Conservation (phyloP, 768 basidiomycete species). For the Nidularia pulvinata region DNA sequence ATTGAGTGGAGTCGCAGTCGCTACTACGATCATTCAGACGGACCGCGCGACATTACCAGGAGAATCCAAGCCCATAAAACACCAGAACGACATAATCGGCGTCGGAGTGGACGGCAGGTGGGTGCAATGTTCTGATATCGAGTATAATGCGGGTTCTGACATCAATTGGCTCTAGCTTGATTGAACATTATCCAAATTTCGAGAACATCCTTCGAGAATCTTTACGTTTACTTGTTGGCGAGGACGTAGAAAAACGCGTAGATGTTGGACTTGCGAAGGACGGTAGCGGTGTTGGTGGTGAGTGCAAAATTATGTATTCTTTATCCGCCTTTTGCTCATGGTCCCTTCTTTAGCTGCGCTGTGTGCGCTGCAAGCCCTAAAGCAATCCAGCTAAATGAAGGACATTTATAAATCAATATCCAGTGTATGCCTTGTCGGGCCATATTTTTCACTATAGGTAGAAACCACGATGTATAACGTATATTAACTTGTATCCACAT, state of each 20-base stretch:
- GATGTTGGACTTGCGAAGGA: constrained; percentile 95
- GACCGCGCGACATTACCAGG: constrained; percentile 56
- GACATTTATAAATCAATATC: constrained; percentile 4
- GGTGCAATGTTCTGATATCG: not conserved
- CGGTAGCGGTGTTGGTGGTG: constrained; percentile 96
- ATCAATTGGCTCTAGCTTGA: constrained; percentile 51
- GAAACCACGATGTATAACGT: too few relatives aligned
- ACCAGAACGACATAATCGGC: constrained; percentile 49
- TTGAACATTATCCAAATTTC: constrained; percentile 92
- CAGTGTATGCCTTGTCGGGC: constrained; percentile 5
- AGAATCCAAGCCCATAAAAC: constrained; percentile 24
- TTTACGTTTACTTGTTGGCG: constrained; percentile 73
- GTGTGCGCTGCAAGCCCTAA: constrained; percentile 82
- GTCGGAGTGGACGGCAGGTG: constrained; percentile 96
- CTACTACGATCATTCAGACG: constrained; percentile 85
- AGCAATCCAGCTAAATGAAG: constrained; percentile 32
- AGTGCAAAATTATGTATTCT: constrained; percentile 22
- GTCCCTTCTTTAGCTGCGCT: constrained; percentile 63
- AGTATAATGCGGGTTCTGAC: too few relatives aligned
- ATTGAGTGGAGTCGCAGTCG: constrained; percentile 86
- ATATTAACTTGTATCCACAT: too few relatives aligned
- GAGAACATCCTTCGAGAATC: constrained; percentile 74
- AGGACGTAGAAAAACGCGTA: constrained; percentile 76
- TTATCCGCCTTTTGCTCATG: not conserved
- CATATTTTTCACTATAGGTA: too few relatives aligned